These are phyloP conservation scores for Suhomyces chickasaworum DNA, from an alignment of 1,139 yeast species.

Conservation along the genomic window DNA sequence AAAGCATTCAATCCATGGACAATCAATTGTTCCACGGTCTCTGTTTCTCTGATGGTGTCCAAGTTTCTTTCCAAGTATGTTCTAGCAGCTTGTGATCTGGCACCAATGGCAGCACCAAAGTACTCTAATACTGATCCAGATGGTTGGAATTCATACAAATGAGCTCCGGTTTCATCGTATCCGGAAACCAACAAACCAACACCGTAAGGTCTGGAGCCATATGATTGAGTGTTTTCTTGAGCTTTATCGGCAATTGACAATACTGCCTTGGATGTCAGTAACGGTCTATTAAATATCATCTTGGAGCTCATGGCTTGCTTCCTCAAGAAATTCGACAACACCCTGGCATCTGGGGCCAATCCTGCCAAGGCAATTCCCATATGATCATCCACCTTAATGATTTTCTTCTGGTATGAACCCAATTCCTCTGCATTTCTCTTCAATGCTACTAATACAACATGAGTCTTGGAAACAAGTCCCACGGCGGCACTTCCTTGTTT, in stretches of 20 bases:
- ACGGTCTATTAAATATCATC: slow-evolving; percentile 85
- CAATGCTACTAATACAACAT: slow-evolving; percentile 90
- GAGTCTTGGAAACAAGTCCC: slow-evolving; percentile 81
- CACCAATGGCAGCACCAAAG: slow-evolving; percentile 95
- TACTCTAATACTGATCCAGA: slow-evolving; percentile 92
- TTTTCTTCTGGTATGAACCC: slow-evolving; percentile 94
- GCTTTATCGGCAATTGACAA: slow-evolving; percentile 92
- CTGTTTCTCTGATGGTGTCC: slow-evolving; percentile 61
- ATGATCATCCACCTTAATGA: slow-evolving; percentile 89
- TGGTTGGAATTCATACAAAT: slow-evolving; percentile 92
- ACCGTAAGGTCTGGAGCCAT: slow-evolving; percentile 97
- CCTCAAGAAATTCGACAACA: slow-evolving; percentile 82
- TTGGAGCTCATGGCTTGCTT: slow-evolving; percentile 89
- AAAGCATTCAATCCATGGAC: slow-evolving; percentile 88
- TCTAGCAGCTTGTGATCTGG: slow-evolving; percentile 97
- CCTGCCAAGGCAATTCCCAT: slow-evolving; percentile 97
- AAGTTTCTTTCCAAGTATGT: slow-evolving; percentile 88
- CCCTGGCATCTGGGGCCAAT: slow-evolving; percentile 96
- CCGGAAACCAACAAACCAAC: slow-evolving; percentile 94
- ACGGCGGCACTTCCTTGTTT: slow-evolving; percentile 98
- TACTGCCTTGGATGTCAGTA: slow-evolving; percentile 83
- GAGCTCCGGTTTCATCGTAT: slow-evolving; percentile 91
- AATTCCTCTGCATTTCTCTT: slow-evolving; percentile 96
- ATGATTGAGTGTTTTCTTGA: slow-evolving; percentile 92
- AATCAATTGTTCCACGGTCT: slow-evolving; percentile 71